phyloP scores from a whole-genome alignment of 352 stramenopile species.

The Elongisporangium prolatum region DNA sequence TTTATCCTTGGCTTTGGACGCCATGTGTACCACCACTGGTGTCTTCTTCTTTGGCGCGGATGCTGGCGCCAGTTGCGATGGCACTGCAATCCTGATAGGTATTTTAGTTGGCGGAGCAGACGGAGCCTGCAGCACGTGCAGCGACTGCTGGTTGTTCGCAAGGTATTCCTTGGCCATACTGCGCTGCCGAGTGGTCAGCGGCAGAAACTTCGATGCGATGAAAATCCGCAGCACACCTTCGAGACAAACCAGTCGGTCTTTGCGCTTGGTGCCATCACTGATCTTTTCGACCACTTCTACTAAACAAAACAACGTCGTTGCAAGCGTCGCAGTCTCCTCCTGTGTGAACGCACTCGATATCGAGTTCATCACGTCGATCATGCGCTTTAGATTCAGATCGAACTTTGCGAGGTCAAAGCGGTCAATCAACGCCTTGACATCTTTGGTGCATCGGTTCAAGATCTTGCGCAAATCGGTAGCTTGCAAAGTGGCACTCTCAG shows the following conservation, averaged over 20 bases:
- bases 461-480: constrained; percentile 21
- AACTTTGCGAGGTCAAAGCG: constrained; percentile 35
- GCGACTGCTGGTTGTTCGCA: constrained; percentile 36
- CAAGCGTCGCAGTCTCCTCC: constrained; percentile 27
- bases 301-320: constrained; percentile 29
- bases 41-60: constrained; percentile 3
- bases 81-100: not conserved
- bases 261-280: constrained; percentile 20
- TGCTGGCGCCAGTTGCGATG: not conserved
- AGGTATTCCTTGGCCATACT: constrained; percentile 37
- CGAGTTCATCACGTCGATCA: constrained; percentile 40
- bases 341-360: constrained; percentile 30
- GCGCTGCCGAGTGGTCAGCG: constrained; percentile 20
- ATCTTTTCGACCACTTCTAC: constrained; percentile 45
- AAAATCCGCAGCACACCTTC: constrained; percentile 36
- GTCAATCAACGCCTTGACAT: constrained; percentile 28
- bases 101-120: not conserved
- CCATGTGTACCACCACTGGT: not conserved
- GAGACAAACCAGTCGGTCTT: constrained; percentile 45
- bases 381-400: constrained; percentile 35
- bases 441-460: constrained; percentile 19
- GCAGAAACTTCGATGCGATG: constrained; percentile 16
- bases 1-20: not conserved
- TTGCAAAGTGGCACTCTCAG: constrained; percentile 2
- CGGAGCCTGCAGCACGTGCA: constrained; percentile 22